Conservation (phyloP, 2,329 filamentous ascomycete genomes). For the Pseudocercospora vitis region DNA sequence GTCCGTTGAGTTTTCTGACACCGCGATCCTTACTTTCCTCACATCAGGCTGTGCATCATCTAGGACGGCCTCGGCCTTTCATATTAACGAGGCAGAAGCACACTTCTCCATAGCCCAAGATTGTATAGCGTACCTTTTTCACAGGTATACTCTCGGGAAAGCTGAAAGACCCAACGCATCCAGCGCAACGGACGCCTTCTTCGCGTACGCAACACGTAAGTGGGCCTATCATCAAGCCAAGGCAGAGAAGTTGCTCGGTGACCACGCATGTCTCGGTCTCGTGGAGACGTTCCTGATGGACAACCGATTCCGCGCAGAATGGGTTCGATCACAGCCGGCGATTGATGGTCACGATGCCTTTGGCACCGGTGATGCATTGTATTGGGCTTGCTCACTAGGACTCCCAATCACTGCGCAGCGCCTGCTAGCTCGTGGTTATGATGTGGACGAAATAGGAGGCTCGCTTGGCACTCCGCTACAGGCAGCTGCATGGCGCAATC, state of each 20-base stretch:
- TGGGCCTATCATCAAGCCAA: neutral
- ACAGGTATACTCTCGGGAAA: neutral
- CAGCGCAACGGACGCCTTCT: neutral
- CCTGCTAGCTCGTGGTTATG: neutral
- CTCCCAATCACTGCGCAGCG: neutral
- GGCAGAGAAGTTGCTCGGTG: neutral
- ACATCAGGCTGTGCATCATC: neutral
- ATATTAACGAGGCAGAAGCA: neutral
- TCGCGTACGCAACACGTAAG: neutral
- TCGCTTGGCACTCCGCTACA: slow-evolving; percentile 69
- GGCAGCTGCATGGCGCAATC: slow-evolving; percentile 93
- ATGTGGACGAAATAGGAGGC: slow-evolving; percentile 1
- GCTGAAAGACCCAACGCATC: neutral
- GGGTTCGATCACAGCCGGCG: neutral
- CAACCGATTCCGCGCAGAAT: neutral
- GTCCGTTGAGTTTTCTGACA: neutral
- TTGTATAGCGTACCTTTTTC: neutral
- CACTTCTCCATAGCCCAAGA: neutral
- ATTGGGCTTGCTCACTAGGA: neutral
- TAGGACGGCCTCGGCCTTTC: neutral
- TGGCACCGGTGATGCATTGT: neutral
- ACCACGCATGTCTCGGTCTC: neutral
- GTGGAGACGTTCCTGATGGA: neutral
- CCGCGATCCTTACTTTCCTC: too few species aligned
- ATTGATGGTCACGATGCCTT: neutral